Conservation (phyloP, 768 basidiomycete genomes). For the Porphyrellus cyaneotinctus region DNA sequence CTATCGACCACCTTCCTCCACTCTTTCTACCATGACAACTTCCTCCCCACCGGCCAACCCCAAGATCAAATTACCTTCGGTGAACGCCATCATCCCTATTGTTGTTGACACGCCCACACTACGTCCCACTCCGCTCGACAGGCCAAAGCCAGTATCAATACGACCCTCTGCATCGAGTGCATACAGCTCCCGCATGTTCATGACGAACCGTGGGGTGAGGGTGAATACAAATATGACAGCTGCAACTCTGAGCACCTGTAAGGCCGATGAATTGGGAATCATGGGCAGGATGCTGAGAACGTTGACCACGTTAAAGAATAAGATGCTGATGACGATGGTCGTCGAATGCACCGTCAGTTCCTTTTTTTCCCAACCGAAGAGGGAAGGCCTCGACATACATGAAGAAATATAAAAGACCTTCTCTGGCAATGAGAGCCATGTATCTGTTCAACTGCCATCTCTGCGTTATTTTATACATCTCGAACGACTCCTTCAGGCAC, state of each 20-base stretch:
- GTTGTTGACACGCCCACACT: not conserved
- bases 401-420: not conserved
- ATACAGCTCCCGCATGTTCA: not conserved
- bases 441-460: not conserved
- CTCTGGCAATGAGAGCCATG: not conserved
- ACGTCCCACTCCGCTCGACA: not conserved
- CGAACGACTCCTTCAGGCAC: not conserved
- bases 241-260: not conserved
- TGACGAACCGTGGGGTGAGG: slow-evolving; percentile 1
- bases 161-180: not conserved
- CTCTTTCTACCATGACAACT: not conserved
- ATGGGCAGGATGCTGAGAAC: not conserved
- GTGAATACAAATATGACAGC: not conserved
- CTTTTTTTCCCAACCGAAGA: too few relatives aligned
- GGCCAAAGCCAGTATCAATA: not conserved
- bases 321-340: not conserved
- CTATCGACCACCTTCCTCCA: not conserved
- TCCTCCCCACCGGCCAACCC: not conserved
- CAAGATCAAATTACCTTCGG: not conserved
- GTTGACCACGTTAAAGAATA: not conserved
- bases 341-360: too few relatives aligned
- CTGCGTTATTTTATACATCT: not conserved
- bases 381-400: not conserved
- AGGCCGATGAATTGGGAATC: not conserved
- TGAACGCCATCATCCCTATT: not conserved